phyloP scores from a whole-genome alignment of 176 grass and related monocot species.

The Zoysia japonica region DNA sequence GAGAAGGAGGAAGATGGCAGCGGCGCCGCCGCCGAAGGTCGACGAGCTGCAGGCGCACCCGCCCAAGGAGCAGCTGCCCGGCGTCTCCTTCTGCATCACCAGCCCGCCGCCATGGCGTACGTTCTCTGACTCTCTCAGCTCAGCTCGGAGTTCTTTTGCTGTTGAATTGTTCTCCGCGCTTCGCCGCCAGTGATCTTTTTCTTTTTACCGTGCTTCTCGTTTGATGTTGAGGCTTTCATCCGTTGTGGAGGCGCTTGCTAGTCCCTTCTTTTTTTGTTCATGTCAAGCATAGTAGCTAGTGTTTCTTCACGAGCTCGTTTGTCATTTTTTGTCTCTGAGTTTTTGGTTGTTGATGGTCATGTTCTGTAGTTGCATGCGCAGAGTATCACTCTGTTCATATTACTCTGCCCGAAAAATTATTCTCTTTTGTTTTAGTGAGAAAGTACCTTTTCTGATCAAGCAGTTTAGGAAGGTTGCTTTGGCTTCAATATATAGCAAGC shows the following conservation, averaged over 20 bases:
- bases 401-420: background rate
- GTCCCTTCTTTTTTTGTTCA: background rate
- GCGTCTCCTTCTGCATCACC: slow-evolving; percentile 83
- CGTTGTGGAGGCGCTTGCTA: background rate
- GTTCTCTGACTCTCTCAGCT: slow-evolving; percentile 24
- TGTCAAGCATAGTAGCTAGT: background rate
- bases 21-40: slow-evolving; percentile 86
- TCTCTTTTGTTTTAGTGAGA: background rate
- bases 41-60: slow-evolving; percentile 91
- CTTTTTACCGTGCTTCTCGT: background rate
- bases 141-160: background rate
- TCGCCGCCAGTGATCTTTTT: background rate
- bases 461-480: slow-evolving; percentile 20
- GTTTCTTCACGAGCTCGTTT: background rate
- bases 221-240: background rate
- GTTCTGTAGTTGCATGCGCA: background rate
- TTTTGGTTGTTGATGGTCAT: background rate
- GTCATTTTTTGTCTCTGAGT: background rate
- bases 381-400: background rate
- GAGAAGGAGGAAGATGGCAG: slow-evolving; percentile 50
- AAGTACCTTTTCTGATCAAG: background rate
- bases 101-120: slow-evolving; percentile 97
- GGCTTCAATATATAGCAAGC: background rate
- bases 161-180: slow-evolving; percentile 21
- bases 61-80: slow-evolving; percentile 81